These are phyloP conservation scores for Pelargonium nanum DNA, from an alignment of 345 rosid species.

Conservation along the genomic window DNA sequence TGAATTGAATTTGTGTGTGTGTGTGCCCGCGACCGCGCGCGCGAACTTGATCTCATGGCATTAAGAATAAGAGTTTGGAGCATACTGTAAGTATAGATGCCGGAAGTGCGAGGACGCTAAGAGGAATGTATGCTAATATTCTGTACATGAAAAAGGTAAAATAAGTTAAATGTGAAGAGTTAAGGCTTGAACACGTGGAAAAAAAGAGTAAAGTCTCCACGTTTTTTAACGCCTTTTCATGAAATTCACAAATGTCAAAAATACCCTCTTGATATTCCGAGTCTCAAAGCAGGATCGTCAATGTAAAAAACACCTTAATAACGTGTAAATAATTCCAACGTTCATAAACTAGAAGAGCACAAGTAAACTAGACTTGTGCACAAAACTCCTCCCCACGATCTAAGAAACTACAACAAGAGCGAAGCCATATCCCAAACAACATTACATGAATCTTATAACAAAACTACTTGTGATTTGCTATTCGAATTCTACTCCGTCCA, in stretches of 20 bases:
- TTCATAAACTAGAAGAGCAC: too few species aligned
- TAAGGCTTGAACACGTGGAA: not conserved
- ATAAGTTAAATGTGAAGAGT: not conserved
- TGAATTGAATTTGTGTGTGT: not conserved
- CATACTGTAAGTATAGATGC: slow-evolving; percentile 51
- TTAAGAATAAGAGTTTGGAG: not conserved
- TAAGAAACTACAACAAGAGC: too few species aligned
- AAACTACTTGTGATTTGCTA: too few species aligned
- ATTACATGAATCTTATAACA: too few species aligned
- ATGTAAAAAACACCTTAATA: not conserved
- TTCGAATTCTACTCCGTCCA: too few species aligned
- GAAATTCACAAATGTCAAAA: not conserved
- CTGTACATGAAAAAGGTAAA: slow-evolving; percentile 14
- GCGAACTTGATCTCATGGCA: too few species aligned
- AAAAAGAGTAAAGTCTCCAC: not conserved
- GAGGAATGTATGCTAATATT: slow-evolving; percentile 40
- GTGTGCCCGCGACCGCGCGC: too few species aligned
- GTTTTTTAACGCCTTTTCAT: not conserved
- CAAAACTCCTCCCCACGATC: too few species aligned
- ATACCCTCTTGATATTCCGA: not conserved
- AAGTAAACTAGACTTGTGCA: not conserved
- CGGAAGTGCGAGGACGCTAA: slow-evolving; percentile 40
- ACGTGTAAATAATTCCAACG: too few species aligned
- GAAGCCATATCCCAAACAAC: too few species aligned
- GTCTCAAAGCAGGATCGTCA: not conserved